phyloP scores from a whole-genome alignment of 495 filamentous ascomycete species.

The Podospora didyma region DNA sequence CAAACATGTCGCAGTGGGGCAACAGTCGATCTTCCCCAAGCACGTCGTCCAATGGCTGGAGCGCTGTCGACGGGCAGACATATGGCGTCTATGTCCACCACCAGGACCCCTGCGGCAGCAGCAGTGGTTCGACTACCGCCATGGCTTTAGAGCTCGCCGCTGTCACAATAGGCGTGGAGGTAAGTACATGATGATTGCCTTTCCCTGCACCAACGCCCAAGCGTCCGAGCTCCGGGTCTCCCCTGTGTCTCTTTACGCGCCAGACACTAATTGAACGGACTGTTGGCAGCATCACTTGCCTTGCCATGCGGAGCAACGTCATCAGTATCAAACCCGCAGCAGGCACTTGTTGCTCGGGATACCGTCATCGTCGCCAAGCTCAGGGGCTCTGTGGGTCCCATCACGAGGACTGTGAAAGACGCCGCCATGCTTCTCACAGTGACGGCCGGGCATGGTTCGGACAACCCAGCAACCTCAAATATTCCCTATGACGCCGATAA shows the following conservation, averaged over 20 bases:
- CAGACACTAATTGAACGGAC: background rate
- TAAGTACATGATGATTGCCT: background rate
- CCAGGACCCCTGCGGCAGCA: constrained; percentile 3
- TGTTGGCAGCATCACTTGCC: background rate
- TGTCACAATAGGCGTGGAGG: background rate
- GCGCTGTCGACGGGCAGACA: background rate
- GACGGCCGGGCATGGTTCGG: background rate
- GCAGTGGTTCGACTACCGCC: background rate
- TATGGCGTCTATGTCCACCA: constrained; percentile 1
- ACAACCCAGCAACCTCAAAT: background rate
- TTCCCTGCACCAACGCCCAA: too few relatives aligned
- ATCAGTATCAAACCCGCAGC: background rate
- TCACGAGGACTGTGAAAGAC: background rate
- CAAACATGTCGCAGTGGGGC: background rate
- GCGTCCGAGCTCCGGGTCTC: too few relatives aligned
- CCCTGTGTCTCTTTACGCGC: background rate
- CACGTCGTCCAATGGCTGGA: background rate
- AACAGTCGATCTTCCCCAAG: background rate
- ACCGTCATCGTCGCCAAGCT: constrained; percentile 1
- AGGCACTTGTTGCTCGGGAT: background rate
- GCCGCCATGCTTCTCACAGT: background rate
- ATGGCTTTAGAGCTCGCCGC: background rate
- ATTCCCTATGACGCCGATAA: background rate
- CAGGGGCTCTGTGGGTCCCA: background rate
- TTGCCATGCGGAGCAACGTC: background rate